These are phyloP conservation scores for Actinomucor elegans DNA, from an alignment of 371 early-diverging fungal species.

Conservation along the genomic window DNA sequence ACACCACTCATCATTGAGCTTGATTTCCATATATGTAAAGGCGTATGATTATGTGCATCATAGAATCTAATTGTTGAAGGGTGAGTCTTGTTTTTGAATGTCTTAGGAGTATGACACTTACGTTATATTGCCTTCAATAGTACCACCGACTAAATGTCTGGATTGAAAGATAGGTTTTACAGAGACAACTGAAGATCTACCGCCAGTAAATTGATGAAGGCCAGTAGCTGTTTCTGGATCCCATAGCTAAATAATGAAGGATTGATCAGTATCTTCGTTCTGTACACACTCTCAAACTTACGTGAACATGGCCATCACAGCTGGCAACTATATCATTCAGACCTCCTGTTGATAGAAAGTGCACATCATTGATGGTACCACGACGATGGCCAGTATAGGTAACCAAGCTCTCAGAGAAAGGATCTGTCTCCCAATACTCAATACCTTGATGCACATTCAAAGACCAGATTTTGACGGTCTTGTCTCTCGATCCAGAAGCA, in stretches of 20 bases:
- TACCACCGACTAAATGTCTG: slow-evolving; percentile 58
- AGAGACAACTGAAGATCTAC: slow-evolving; percentile 48
- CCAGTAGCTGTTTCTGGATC: slow-evolving; percentile 59
- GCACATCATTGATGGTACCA: slow-evolving; percentile 51
- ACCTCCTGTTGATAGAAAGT: slow-evolving; percentile 54
- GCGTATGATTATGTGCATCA: slow-evolving; percentile 39
- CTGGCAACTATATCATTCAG: slow-evolving; percentile 60
- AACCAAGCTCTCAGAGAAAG: slow-evolving; percentile 57
- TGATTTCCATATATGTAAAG: slow-evolving; percentile 52
- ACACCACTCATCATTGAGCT: slow-evolving; percentile 34
- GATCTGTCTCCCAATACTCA: slow-evolving; percentile 55
- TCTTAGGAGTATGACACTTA: slow-evolving; percentile 23
- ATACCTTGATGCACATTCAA: slow-evolving; percentile 63
- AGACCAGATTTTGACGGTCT: slow-evolving; percentile 74
- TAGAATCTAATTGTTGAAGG: slow-evolving; percentile 29
- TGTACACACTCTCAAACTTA: slow-evolving; percentile 24
- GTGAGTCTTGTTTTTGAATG: neutral
- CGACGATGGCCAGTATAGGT: slow-evolving; percentile 64
- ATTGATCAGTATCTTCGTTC: neutral
- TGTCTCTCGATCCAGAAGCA: slow-evolving; percentile 66
- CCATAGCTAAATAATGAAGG: slow-evolving; percentile 46
- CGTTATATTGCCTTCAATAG: slow-evolving; percentile 44
- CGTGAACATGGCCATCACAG: slow-evolving; percentile 69
- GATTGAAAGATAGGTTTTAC: slow-evolving; percentile 59
- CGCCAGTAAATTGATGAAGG: slow-evolving; percentile 54